These are phyloP conservation scores for Trichoderma cornu-damae DNA, from an alignment of 2,329 filamentous ascomycete genomes.

Conservation along the genomic window DNA sequence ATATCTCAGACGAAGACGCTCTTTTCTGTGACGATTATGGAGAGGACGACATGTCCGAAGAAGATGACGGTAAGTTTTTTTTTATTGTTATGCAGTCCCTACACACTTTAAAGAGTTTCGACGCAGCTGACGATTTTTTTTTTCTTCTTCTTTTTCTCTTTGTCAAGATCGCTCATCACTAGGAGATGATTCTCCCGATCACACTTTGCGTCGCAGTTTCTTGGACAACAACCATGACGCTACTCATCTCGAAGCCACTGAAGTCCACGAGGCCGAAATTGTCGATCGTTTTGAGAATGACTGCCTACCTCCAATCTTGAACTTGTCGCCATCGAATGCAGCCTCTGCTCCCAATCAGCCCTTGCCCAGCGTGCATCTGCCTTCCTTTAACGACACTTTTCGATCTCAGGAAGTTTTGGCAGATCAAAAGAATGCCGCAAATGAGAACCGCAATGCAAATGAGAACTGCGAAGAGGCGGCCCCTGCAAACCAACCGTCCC, in stretches of 20 bases:
- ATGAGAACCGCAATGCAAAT: background rate
- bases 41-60: constrained; percentile 7
- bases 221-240: background rate
- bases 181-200: background rate
- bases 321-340: background rate
- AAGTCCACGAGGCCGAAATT: constrained; percentile 4
- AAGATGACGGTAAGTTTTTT: background rate
- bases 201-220: background rate
- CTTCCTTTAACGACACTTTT: constrained; percentile 3
- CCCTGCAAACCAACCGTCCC: background rate
- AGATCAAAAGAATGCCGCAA: background rate
- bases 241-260: background rate
- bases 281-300: constrained; percentile 7
- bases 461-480: background rate
- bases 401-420: background rate
- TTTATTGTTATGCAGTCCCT: too few species aligned
- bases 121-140: background rate
- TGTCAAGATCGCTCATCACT: background rate
- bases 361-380: constrained; percentile 3
- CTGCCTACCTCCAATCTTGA: constrained; percentile 7
- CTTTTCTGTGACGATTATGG: constrained; percentile 9
- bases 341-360: background rate
- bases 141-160: background rate
- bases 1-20: constrained; percentile 10
- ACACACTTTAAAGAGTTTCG: too few species aligned